phyloP scores from a whole-genome alignment of 2,329 filamentous ascomycete genomes.

The Diaporthe sp. region DNA sequence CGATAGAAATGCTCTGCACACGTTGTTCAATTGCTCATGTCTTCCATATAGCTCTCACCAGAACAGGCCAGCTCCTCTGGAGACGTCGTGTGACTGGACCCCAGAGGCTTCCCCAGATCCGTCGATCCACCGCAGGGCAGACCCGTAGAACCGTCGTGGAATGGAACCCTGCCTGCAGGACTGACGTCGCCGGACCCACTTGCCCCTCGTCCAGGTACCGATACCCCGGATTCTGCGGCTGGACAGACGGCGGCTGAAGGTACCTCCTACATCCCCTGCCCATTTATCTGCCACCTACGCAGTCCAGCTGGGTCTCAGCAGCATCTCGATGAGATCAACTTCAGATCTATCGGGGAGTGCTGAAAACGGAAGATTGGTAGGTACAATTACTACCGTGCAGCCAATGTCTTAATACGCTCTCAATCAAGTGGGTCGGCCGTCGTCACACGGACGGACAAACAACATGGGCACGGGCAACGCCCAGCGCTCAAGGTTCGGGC shows the following conservation, averaged over 20 bases:
- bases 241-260: not conserved
- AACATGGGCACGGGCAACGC: not conserved
- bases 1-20: not conserved
- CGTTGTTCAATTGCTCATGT: not conserved
- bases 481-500: not conserved
- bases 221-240: constrained; percentile 20
- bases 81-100: constrained; percentile 12
- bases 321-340: not conserved
- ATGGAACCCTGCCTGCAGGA: constrained; percentile 6
- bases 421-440: not conserved
- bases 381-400: not conserved
- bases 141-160: not conserved
- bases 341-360: not conserved
- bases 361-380: not conserved
- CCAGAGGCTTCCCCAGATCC: constrained; percentile 15
- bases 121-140: constrained; percentile 17
- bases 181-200: constrained; percentile 23
- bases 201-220: constrained; percentile 15
- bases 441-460: not conserved
- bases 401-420: too few relatives aligned
- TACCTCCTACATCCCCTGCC: not conserved
- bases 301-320: not conserved
- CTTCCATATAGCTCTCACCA: not conserved
- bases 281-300: not conserved
- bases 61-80: not conserved